Evolutionary conservation across 2,329 filamentous ascomycete genomes (phyloP).

Genomic region (Fusarium verticillioides): DNA sequence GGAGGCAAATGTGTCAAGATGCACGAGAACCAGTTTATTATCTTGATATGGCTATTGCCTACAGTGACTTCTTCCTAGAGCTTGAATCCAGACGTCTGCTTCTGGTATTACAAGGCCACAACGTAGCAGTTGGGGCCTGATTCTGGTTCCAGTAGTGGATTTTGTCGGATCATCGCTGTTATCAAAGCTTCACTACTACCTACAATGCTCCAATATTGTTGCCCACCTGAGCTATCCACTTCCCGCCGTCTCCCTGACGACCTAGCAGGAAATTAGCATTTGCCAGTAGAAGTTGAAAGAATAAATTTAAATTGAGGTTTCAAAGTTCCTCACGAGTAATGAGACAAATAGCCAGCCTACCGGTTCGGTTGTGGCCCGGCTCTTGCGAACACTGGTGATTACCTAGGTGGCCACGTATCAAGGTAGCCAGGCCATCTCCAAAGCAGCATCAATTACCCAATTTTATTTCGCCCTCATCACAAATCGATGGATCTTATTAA

Average conservation of each 20-base stretch:
- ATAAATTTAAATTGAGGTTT: not conserved
- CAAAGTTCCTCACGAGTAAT: not conserved
- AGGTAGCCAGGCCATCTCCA: not conserved
- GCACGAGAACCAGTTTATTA: not conserved
- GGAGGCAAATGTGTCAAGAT: conserved; percentile 26
- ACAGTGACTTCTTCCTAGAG: not conserved
- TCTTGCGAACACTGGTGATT: not conserved
- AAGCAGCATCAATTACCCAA: not conserved
- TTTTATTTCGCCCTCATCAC: not conserved
- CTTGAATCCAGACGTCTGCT: not conserved
- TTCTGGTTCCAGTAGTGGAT: conserved; percentile 30
- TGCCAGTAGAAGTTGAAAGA: not conserved
- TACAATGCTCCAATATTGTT: conserved; percentile 22
- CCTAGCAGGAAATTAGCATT: not conserved
- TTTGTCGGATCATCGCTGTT: conserved; percentile 32
- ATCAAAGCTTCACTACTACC: conserved; percentile 11
- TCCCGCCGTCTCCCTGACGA: conserved; percentile 41
- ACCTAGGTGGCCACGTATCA: not conserved
- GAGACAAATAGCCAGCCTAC: not conserved
- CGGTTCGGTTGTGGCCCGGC: not conserved
- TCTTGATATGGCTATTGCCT: not conserved
- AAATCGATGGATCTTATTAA: not conserved
- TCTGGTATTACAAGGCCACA: not conserved
- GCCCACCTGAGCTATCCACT: conserved; percentile 38
- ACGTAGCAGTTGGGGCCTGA: conserved; percentile 2